Evolutionary conservation across 2,329 filamentous ascomycete species (phyloP), one percentile per base, ranked within the genome.

Genomic region (Arthrobotrys entomopaga): DNA sequence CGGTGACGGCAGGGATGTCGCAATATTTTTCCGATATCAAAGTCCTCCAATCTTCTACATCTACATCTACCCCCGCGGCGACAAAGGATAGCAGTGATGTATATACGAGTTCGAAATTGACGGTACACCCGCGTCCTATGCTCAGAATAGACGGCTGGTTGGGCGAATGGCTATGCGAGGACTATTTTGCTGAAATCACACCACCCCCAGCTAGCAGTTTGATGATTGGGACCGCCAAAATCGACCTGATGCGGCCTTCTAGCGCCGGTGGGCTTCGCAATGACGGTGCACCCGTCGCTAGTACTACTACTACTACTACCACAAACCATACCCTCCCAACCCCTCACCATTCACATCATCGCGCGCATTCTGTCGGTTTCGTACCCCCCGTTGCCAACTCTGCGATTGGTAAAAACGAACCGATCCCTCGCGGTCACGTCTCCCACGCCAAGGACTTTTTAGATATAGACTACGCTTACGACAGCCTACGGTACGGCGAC

Each of bases 391-490:
- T 87, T 4, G 93, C 94, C 0, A 87, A 89, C 15, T 97, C 96
- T 81, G 92, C 94, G 0, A 86, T 97, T 8, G 94, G 91, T 0
- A 85, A 87, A 6, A 89, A 90, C 6, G 90, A 92, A 50, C 88
- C 90, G 6, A 97, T 98, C 69, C 95, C 95, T 0, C 84, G 88
- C 1, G 95, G 94, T 1, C 96, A 96, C 80, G 91, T 97, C 16
- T 87, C 92, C 0, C 95, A 99, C 82, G 94, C 94, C 7, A 88
- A 93, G 75, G 92, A 98, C 11, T 98, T 93, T 79, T 85, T 91
- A 3, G 86, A 91, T 58, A 86, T 97, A n/a, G 95, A 99, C 81
- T 96, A 92, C 79, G 91, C 94, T 78, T 99, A 95, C 94, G 93
- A 99, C 80, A 97, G 93, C 72, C 94, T 93, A 85, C 87, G 91